phyloP scores from a whole-genome alignment of 2,329 filamentous ascomycete species.

The Zasmidium citrigriseum region DNA sequence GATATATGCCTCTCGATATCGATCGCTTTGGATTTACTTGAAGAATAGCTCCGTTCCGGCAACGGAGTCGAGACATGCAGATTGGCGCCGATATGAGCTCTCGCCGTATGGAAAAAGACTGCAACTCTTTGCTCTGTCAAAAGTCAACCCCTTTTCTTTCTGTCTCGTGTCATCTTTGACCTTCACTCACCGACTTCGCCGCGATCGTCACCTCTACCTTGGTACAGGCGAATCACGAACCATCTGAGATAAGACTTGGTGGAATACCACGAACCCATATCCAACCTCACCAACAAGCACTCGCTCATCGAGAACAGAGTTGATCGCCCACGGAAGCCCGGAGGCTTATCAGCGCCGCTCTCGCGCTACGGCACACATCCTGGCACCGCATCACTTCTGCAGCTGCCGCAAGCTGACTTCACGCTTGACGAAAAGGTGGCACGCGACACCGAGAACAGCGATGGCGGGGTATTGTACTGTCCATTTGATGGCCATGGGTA shows the following conservation, averaged over 20 bases:
- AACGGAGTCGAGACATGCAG: too few species aligned
- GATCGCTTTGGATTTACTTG: not conserved
- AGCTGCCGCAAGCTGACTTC: not conserved
- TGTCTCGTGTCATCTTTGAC: not conserved
- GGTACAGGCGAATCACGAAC: not conserved
- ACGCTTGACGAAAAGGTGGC: not conserved
- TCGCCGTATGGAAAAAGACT: not conserved
- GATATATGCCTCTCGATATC: not conserved
- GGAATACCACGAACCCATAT: not conserved
- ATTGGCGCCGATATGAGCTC: too few species aligned
- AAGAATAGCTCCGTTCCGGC: not conserved
- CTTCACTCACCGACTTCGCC: not conserved
- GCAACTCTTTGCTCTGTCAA: not conserved
- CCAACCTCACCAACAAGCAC: not conserved
- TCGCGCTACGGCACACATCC: not conserved
- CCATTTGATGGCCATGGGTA: not conserved
- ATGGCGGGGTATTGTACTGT: not conserved
- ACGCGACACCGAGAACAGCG: not conserved
- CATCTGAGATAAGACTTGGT: not conserved
- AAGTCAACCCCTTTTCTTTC: not conserved
- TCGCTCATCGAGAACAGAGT: not conserved
- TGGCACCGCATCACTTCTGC: not conserved
- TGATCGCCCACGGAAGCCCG: not conserved
- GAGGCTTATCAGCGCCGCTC: not conserved
- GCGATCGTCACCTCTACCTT: not conserved